phyloP scores from a whole-genome alignment of 2,329 filamentous ascomycete species.

The Fusarium heterosporum region DNA sequence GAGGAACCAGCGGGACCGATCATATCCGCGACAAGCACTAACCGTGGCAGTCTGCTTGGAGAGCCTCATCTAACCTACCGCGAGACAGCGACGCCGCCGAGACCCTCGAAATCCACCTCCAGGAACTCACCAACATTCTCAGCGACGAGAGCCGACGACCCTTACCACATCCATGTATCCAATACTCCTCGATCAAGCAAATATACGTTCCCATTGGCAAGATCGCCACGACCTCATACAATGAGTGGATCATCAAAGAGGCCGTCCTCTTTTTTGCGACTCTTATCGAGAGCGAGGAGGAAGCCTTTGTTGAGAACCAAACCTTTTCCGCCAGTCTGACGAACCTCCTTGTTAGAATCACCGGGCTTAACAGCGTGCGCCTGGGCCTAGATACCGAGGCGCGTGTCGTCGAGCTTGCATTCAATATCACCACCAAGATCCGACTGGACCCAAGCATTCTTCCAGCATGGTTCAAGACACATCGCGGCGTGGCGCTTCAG shows the following conservation, averaged over 20 bases:
- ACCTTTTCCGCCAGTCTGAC: conserved; percentile 89
- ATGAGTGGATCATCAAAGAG: conserved; percentile 87
- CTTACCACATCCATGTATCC: conserved; percentile 89
- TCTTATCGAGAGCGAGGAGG: conserved; percentile 95
- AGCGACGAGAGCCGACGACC: conserved; percentile 90
- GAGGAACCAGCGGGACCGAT: conserved; percentile 43
- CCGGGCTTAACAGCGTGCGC: conserved; percentile 78
- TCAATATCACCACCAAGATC: conserved; percentile 97
- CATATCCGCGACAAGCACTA: conserved; percentile 16
- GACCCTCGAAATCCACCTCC: conserved; percentile 70
- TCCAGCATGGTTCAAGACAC: conserved; percentile 87
- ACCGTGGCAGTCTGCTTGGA: conserved; percentile 64
- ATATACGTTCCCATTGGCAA: conserved; percentile 91
- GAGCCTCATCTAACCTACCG: conserved; percentile 69
- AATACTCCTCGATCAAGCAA: conserved; percentile 86
- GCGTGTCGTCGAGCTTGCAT: conserved; percentile 90
- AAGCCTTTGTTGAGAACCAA: conserved; percentile 89
- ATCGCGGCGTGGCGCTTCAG: conserved; percentile 44
- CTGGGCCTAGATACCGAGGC: conserved; percentile 85
- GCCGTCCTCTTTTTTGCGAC: conserved; percentile 89
- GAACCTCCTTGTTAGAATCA: conserved; percentile 83
- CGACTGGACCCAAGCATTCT: conserved; percentile 87
- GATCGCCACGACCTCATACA: conserved; percentile 85
- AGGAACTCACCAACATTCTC: conserved; percentile 77
- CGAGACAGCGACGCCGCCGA: conserved; percentile 72